phyloP scores from a whole-genome alignment of 1,284 basidiomycete species.

The Polyporus tsugae region DNA sequence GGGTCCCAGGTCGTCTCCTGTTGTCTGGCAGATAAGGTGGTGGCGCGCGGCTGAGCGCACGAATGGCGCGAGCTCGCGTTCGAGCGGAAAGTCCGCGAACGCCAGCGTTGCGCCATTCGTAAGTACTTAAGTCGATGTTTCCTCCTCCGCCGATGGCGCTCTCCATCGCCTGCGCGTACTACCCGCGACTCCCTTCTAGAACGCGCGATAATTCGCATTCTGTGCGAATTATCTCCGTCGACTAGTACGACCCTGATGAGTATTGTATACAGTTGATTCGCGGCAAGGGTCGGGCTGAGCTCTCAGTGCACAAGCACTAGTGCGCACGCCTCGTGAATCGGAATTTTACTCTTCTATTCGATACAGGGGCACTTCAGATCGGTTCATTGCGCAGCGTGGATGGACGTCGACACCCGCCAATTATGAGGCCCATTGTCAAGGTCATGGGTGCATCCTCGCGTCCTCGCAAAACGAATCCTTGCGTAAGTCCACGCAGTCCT shows the following conservation, averaged over 20 bases:
- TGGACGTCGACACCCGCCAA: neutral
- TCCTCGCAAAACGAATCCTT: neutral
- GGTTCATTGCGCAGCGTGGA: neutral
- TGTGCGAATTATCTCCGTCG: neutral
- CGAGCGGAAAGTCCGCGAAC: constrained; percentile 1
- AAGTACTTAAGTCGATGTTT: neutral
- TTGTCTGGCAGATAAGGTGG: neutral
- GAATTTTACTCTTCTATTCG: neutral
- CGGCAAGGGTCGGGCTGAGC: neutral
- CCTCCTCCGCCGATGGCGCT: neutral
- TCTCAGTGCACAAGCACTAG: neutral
- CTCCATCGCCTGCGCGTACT: constrained; percentile 1
- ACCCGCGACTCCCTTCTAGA: constrained; percentile 1
- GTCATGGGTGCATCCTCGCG: neutral
- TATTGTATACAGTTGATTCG: neutral
- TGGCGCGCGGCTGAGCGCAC: neutral
- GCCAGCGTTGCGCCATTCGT: neutral
- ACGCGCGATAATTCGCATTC: neutral
- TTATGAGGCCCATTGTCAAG: neutral
- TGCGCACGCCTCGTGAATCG: neutral
- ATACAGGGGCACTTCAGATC: neutral
- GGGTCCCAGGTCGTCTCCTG: neutral
- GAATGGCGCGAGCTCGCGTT: constrained; percentile 6
- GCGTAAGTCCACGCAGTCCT: neutral
- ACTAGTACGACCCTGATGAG: neutral